A percentile compares a stretch with the other conserved stretches of the same genome.
Conservation (phyloP, 116 monocot species). For the Dioscorea cayenensis region DNA sequence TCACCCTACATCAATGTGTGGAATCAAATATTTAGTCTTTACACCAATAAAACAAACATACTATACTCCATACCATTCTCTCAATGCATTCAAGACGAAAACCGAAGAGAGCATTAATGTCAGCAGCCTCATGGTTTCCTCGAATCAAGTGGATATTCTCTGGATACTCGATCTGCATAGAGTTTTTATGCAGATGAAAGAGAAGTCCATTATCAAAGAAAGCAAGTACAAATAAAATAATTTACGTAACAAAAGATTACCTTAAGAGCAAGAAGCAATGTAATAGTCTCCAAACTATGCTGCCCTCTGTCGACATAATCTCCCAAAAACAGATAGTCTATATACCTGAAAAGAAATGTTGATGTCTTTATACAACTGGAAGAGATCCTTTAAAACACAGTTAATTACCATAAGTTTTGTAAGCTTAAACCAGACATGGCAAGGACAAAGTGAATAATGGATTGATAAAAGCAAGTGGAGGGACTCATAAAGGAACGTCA, state of each 20-base stretch:
- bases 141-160: constrained; percentile 91
- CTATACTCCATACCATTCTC: constrained; percentile 77
- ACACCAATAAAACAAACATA: constrained; percentile 2
- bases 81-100: constrained; percentile 99
- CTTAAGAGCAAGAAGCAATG: constrained; percentile 95
- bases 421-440: too few relatives aligned
- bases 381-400: not conserved
- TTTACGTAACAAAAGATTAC: constrained; percentile 18
- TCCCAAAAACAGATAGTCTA: constrained; percentile 97
- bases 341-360: constrained; percentile 53
- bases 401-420: too few relatives aligned
- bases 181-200: not conserved
- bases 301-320: constrained; percentile 99
- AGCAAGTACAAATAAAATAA: not conserved
- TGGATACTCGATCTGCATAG: constrained; percentile 64
- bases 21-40: not conserved
- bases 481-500: too few relatives aligned
- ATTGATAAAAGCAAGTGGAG: too few relatives aligned
- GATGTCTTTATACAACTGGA: not conserved
- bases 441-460: too few relatives aligned
- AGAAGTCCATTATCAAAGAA: not conserved
- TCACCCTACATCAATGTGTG: constrained; percentile 62
- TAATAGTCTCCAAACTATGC: constrained; percentile 97
- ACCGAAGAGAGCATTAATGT: constrained; percentile 98
- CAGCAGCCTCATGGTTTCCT: constrained; percentile 99